These are phyloP conservation scores for Chaetoscypha palmicola DNA, from an alignment of 2,329 filamentous ascomycete genomes.

Conservation along the genomic window DNA sequence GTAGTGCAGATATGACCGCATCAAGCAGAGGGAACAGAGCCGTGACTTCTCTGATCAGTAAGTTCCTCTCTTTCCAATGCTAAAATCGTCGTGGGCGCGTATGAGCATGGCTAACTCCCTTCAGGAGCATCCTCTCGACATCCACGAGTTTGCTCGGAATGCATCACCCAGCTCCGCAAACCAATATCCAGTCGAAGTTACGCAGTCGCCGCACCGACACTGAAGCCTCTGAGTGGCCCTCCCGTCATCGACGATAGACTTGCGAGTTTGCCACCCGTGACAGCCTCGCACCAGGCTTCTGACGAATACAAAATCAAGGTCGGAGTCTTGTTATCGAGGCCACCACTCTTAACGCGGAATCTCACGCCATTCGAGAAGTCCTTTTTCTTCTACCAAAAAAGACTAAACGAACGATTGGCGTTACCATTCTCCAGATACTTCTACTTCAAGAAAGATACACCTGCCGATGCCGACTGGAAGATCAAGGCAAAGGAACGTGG, in stretches of 20 bases:
- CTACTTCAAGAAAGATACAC: slow-evolving; percentile 90
- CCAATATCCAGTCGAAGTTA: slow-evolving; percentile 17
- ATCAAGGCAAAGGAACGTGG: slow-evolving; percentile 70
- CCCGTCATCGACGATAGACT: slow-evolving; percentile 31
- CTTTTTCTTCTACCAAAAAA: slow-evolving; percentile 95
- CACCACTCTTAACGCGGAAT: slow-evolving; percentile 77
- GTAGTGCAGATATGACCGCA: slow-evolving; percentile 40
- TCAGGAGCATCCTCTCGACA: slow-evolving; percentile 17
- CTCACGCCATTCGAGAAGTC: slow-evolving; percentile 84
- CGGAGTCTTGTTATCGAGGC: slow-evolving; percentile 78
- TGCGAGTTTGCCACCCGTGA: slow-evolving; percentile 24
- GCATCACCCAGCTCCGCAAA: slow-evolving; percentile 11
- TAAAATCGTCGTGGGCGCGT: neutral
- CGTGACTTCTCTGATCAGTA: slow-evolving; percentile 45
- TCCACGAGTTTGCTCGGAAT: slow-evolving; percentile 25
- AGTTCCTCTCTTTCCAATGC: slow-evolving; percentile 24
- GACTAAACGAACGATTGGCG: slow-evolving; percentile 85
- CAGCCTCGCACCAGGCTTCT: slow-evolving; percentile 11
- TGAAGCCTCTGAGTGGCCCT: slow-evolving; percentile 18
- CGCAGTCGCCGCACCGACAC: slow-evolving; percentile 25
- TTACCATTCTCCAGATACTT: slow-evolving; percentile 85
- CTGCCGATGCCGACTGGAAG: slow-evolving; percentile 81
- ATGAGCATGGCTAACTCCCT: slow-evolving; percentile 6
- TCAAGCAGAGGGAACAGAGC: slow-evolving; percentile 50
- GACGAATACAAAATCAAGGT: slow-evolving; percentile 43